phyloP scores from a whole-genome alignment of 1,139 yeast species.

The Fermentozyma sake region DNA sequence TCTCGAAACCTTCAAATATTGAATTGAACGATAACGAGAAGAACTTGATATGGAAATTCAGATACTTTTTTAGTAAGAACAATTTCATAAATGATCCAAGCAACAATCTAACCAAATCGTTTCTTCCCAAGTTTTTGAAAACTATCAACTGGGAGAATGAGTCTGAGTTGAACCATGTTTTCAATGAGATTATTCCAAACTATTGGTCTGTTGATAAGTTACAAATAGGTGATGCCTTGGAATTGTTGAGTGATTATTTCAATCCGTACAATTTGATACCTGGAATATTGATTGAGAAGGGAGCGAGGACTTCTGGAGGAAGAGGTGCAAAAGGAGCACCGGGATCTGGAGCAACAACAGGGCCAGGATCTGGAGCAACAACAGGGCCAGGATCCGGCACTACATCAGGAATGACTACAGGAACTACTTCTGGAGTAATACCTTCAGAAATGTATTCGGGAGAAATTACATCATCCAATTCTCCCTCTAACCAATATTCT shows the following conservation, averaged over 20 bases:
- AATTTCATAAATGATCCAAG: constrained; percentile 19
- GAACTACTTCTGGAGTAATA: constrained; percentile 1
- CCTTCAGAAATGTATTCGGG: too few species aligned
- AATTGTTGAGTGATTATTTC: constrained; percentile 72
- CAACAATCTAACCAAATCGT: constrained; percentile 38
- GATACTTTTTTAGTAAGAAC: constrained; percentile 78
- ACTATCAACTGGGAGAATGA: constrained; percentile 88
- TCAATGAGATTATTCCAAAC: constrained; percentile 47
- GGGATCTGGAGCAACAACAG: constrained; percentile 1
- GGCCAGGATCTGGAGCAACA: constrained; percentile 1
- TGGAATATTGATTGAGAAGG: constrained; percentile 6
- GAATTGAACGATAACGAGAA: constrained; percentile 80
- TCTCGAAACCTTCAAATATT: constrained; percentile 78
- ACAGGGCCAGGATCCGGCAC: not conserved
- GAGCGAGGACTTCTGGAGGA: too few species aligned
- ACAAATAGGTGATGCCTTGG: constrained; percentile 91
- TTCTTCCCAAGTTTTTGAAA: constrained; percentile 79
- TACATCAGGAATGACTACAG: not conserved
- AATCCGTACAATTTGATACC: constrained; percentile 35
- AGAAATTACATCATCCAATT: too few species aligned
- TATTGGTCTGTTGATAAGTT: constrained; percentile 60
- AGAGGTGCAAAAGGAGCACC: constrained; percentile 4
- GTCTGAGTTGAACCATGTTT: constrained; percentile 72
- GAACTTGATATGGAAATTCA: constrained; percentile 85
- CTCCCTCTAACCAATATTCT: not conserved